phyloP scores from a whole-genome alignment of 2,329 filamentous ascomycete genomes.

The Fusarium goolgardi region DNA sequence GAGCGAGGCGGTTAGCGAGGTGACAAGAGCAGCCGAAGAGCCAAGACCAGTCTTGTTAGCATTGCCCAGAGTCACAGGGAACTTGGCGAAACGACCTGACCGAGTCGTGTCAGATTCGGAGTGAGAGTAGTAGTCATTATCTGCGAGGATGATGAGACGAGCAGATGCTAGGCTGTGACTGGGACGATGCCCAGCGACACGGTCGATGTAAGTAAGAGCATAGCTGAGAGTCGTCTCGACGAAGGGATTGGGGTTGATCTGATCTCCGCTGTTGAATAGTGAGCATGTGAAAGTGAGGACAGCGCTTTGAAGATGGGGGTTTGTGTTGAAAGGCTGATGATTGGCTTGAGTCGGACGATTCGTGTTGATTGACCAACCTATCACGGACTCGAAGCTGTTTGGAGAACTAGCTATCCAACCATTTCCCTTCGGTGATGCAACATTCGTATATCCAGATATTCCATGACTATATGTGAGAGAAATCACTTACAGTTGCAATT shows the following conservation, averaged over 20 bases:
- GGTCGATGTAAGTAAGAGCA: constrained; percentile 82
- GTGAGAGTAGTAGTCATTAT: constrained; percentile 95
- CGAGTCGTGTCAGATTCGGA: constrained; percentile 49
- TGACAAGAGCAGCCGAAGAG: constrained; percentile 93
- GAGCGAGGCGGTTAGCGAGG: constrained; percentile 81
- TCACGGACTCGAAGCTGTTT: constrained; percentile 4
- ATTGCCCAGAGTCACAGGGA: constrained; percentile 77
- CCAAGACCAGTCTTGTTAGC: constrained; percentile 97
- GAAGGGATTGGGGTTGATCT: constrained; percentile 76
- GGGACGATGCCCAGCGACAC: constrained; percentile 52
- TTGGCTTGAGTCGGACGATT: constrained; percentile 7
- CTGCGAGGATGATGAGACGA: constrained; percentile 87
- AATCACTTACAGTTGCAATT: constrained; percentile 78
- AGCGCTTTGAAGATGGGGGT: neutral
- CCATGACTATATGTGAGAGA: neutral
- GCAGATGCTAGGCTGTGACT: constrained; percentile 70
- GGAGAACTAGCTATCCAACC: neutral
- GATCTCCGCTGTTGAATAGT: constrained; percentile 56
- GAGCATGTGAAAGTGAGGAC: constrained; percentile 22
- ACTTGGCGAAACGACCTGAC: constrained; percentile 75
- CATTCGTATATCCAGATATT: neutral
- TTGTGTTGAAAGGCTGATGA: neutral
- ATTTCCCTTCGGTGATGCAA: neutral
- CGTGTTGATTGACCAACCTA: constrained; percentile 11
- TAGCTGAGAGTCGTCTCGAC: constrained; percentile 93